Base-by-base conservation (phyloP, 2,329 filamentous ascomycete genomes). In the Colletotrichum lentis region DNA sequence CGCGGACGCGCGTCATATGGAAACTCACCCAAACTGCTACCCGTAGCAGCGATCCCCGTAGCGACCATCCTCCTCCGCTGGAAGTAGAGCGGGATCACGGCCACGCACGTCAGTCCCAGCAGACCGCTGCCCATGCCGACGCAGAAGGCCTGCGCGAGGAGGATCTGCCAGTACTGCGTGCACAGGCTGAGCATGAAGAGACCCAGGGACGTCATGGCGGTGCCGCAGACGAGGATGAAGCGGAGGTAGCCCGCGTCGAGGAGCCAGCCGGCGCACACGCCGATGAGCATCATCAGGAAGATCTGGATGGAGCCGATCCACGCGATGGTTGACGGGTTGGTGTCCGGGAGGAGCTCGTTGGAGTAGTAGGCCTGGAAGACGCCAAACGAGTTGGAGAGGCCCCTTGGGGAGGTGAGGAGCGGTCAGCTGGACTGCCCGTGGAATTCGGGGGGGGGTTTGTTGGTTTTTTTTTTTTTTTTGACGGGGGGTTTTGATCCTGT, bases 281-380 rank as follows among this genome's bases (percentile, higher is more conserved):
- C 81, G 5, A 79, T 72, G 5, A 81, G 73, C 37, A 82, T 73
- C 39, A 86, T 76, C 4, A 86, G 73, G 50, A 81, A 83, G 0
- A 77, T 77, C 63, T 85, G 83, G 6, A 84, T 71, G 5, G 82
- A 81, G 18, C 83, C 83, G 18, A 86, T 82, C 77, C 76, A 83
- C 5, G 82, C 77, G 11, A 83, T 82, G 27, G 47, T 46, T 16
- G 66, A 69, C 3, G 66, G 62, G 12, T 52, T 39, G 1, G 41
- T 18, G 44, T 60, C 55, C 3, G 56, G 50, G 10, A 69, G 56
- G 10, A 72, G 69, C 0, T 79, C 77, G 47, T 74, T 80, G 47
- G 71, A 71, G 70, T 87, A 87, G 75, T 86, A 85, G 5, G 81
- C 81, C 69, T 87, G 84, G 68, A 85, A 88, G 5, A 84, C 80